Evolutionary conservation across 164 flowering plant species (phyloP).

Genomic region (Aristolochia californica): DNA sequence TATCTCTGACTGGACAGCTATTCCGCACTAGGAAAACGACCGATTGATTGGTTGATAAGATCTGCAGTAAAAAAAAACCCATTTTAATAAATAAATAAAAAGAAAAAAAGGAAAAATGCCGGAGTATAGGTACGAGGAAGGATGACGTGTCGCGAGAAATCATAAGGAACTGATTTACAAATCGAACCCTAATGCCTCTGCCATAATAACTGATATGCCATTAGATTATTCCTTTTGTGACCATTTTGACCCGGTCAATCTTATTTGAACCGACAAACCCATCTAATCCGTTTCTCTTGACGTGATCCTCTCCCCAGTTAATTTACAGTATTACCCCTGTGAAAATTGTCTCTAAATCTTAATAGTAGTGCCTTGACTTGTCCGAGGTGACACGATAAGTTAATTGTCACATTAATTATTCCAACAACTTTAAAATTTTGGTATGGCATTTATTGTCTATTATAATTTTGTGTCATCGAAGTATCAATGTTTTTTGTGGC

Average conservation of each 20-base stretch:
- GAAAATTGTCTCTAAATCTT: not conserved
- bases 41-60: slow-evolving; percentile 9
- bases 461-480: too few species aligned
- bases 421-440: too few species aligned
- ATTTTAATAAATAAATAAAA: not conserved
- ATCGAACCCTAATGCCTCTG: not conserved
- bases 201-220: not conserved
- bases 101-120: not conserved
- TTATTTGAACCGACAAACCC: not conserved
- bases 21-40: slow-evolving; percentile 12
- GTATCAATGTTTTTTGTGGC: too few species aligned
- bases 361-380: not conserved
- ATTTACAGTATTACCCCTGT: not conserved
- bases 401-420: not conserved
- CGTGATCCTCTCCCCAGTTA: not conserved
- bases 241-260: not conserved
- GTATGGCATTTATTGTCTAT: too few species aligned
- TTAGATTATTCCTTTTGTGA: not conserved
- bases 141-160: slow-evolving; percentile 7
- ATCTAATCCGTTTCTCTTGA: not conserved
- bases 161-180: not conserved
- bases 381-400: not conserved
- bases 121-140: slow-evolving; percentile 6
- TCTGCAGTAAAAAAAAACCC: slow-evolving; percentile 3
- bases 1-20: slow-evolving; percentile 12